A percentile compares a stretch with the other conserved stretches of the same genome.
Evolutionary conservation across 192 early-diverging fungal genomes (phyloP).

Genomic region (Dissophora ornata): DNA sequence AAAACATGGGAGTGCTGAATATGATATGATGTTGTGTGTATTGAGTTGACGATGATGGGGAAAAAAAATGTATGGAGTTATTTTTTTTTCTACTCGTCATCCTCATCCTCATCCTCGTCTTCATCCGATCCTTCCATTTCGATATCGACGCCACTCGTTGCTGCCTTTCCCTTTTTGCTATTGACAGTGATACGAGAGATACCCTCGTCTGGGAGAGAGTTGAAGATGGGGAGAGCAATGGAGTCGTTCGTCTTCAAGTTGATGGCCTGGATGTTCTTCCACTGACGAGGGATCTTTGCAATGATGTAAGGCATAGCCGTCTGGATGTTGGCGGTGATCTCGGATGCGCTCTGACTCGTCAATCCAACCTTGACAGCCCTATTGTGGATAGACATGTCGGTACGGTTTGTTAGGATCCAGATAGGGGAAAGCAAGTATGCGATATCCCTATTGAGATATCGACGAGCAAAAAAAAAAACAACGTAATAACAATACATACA

Average conservation of each 20-base stretch:
- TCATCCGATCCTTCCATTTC: constrained; percentile 41
- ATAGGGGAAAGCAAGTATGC: no score
- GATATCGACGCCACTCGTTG: no score
- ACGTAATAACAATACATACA: constrained; percentile 55
- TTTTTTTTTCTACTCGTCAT: constrained; percentile 24
- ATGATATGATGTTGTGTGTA: constrained; percentile 5
- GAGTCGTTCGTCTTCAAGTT: constrained; percentile 86
- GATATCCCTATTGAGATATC: no score
- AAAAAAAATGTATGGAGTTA: not conserved
- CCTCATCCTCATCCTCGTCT: constrained; percentile 23
- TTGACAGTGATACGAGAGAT: constrained; percentile 31
- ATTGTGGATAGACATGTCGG: not conserved
- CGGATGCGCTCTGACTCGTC: constrained; percentile 63
- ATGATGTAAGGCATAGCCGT: constrained; percentile 68
- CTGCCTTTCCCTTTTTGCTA: constrained; percentile 20
- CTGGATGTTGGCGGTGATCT: constrained; percentile 85
- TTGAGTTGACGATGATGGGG: no score
- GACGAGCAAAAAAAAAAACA: no score
- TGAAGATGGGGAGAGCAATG: constrained; percentile 85
- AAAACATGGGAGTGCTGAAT: no score
- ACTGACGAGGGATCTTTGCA: constrained; percentile 77
- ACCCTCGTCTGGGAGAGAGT: constrained; percentile 66
- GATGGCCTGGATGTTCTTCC: constrained; percentile 88
- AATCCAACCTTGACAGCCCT: constrained; percentile 82
- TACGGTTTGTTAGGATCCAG: no score